Evolutionary conservation across 148 eudicot species (phyloP).

Genomic region (Dianthus caryophyllus): DNA sequence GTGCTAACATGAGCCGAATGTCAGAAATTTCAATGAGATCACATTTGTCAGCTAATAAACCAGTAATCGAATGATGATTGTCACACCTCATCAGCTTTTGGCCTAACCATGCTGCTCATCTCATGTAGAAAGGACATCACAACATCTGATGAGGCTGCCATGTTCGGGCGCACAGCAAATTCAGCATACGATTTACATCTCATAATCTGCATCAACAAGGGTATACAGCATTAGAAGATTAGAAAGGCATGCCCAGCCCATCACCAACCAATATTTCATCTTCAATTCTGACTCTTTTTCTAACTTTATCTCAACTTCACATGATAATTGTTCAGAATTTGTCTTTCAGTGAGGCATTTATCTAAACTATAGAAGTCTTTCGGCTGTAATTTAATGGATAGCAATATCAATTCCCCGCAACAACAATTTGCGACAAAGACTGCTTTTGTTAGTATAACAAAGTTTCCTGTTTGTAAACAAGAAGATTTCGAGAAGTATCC

Average conservation of each 20-base stretch:
- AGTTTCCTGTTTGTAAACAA: background rate
- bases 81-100: constrained; percentile 79
- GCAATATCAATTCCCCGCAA: background rate
- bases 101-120: constrained; percentile 71
- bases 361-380: background rate
- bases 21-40: background rate
- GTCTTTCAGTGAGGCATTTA: background rate
- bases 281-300: background rate
- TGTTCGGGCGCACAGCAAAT: constrained; percentile 59
- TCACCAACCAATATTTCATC: background rate
- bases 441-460: background rate
- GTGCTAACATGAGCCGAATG: background rate
- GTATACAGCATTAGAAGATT: constrained; percentile 10
- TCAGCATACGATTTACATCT: constrained; percentile 73
- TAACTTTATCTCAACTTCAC: background rate
- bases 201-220: constrained; percentile 51
- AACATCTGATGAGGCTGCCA: constrained; percentile 84
- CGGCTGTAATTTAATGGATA: background rate
- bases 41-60: constrained; percentile 3
- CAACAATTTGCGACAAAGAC: background rate
- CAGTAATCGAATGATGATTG: background rate
- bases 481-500: background rate
- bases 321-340: too few species aligned
- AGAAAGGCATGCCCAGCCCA: background rate
- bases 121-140: constrained; percentile 68